A percentile compares a stretch with the other conserved stretches of the same genome.
These are phyloP conservation scores for Fonsecaea monophora DNA, from an alignment of 2,329 filamentous ascomycete genomes.

Conservation along the genomic window DNA sequence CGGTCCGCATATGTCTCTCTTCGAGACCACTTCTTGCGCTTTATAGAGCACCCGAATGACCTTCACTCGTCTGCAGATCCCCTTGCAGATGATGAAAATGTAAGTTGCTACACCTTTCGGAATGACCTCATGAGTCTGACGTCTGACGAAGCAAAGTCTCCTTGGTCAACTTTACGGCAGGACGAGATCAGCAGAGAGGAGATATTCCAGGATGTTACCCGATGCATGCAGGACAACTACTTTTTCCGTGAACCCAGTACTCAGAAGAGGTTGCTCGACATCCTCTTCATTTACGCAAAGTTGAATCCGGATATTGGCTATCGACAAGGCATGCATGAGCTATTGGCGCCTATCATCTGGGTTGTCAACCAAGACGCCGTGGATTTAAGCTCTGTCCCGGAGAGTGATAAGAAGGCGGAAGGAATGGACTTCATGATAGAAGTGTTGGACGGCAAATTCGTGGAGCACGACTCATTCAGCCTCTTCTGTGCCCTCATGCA, in stretches of 20 bases:
- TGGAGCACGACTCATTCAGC: constrained; percentile 90
- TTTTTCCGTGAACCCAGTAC: constrained; percentile 83
- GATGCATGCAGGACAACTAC: constrained; percentile 85
- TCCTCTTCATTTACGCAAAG: constrained; percentile 94
- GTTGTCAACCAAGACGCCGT: constrained; percentile 83
- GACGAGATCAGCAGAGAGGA: constrained; percentile 86
- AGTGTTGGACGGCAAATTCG: constrained; percentile 72
- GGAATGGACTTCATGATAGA: constrained; percentile 61
- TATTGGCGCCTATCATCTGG: constrained; percentile 87
- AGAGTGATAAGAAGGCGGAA: constrained; percentile 51
- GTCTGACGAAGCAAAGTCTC: constrained; percentile 72
- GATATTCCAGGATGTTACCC: constrained; percentile 91
- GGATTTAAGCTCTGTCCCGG: constrained; percentile 53
- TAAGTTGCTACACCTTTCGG: constrained; percentile 50
- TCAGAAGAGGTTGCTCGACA: constrained; percentile 82
- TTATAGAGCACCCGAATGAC: constrained; percentile 83
- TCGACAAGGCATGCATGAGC: constrained; percentile 98
- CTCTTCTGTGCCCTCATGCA: constrained; percentile 90
- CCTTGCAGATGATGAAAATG: constrained; percentile 78
- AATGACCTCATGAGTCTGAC: constrained; percentile 38
- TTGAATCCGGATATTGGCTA: constrained; percentile 87
- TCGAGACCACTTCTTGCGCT: constrained; percentile 76
- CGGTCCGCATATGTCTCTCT: constrained; percentile 76
- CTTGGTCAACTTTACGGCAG: constrained; percentile 84
- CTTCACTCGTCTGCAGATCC: constrained; percentile 79